Evolutionary conservation across 345 rosid species (phyloP).

Genomic region (Salix udensis): DNA sequence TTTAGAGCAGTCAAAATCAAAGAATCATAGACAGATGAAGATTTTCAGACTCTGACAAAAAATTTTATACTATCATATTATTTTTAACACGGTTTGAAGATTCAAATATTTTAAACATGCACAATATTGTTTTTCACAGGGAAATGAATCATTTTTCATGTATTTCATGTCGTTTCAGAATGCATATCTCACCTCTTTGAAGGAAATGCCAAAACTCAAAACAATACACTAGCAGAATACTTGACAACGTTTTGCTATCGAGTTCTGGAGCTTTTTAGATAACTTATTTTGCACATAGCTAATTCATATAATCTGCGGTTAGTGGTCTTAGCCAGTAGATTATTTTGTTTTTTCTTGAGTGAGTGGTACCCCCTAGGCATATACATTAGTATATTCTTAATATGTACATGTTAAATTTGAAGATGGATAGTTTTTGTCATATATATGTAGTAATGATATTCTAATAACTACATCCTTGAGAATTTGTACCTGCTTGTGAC

Average conservation of each 20-base stretch:
- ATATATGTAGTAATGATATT: neutral
- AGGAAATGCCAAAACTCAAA: neutral
- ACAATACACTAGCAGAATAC: neutral
- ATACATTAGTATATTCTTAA: neutral
- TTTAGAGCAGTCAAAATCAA: neutral
- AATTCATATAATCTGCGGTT: neutral
- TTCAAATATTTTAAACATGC: neutral
- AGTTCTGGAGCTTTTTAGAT: neutral
- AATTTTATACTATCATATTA: too few relatives aligned
- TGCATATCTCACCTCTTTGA: neutral
- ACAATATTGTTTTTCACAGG: neutral
- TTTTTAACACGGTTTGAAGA: neutral
- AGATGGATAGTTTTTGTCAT: neutral
- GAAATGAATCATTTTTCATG: neutral
- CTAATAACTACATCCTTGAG: neutral
- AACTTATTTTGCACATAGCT: neutral
- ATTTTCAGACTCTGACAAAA: neutral
- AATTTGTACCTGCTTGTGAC: slow-evolving; percentile 11
- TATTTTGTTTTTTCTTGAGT: neutral
- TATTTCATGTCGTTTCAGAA: neutral
- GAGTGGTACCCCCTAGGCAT: neutral
- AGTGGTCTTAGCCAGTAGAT: neutral
- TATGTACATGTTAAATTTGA: neutral
- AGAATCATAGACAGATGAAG: neutral
- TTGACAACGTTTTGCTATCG: neutral